Conservation (phyloP, 805 yeast genomes). For the Grigorovia humatica region DNA sequence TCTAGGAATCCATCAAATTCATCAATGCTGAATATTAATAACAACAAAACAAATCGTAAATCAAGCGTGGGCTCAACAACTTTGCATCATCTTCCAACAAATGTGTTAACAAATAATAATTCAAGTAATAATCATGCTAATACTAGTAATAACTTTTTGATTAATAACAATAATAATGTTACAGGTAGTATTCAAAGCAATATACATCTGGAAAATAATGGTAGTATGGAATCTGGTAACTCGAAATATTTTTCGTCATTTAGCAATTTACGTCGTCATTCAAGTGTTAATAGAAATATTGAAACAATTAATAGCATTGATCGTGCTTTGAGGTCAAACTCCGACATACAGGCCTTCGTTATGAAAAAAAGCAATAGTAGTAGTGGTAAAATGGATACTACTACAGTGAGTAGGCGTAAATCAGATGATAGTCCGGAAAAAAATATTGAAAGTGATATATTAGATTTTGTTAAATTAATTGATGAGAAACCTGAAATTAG, state of each 20-base stretch:
- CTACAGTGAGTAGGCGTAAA: background rate
- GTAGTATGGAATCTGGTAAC: conserved; percentile 29
- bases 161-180: conserved; percentile 9
- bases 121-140: conserved; percentile 14
- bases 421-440: background rate
- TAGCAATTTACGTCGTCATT: conserved; percentile 53
- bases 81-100: background rate
- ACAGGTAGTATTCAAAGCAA: conserved; percentile 30
- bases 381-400: background rate
- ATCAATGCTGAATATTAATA: conserved; percentile 32
- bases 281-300: conserved; percentile 27
- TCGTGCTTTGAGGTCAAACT: conserved; percentile 4
- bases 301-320: conserved; percentile 4
- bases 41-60: conserved; percentile 26
- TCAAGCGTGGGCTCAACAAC: conserved; percentile 28
- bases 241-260: conserved; percentile 65
- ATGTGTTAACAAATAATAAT: background rate
- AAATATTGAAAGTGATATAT: conserved; percentile 34
- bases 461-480: conserved; percentile 61
- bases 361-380: background rate
- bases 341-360: background rate
- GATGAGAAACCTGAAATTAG: conserved; percentile 52
- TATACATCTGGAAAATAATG: conserved; percentile 62
- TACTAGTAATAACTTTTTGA: background rate
- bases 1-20: conserved; percentile 37